phyloP scores from a whole-genome alignment of 148 eudicot genomes.

The Silene latifolia region DNA sequence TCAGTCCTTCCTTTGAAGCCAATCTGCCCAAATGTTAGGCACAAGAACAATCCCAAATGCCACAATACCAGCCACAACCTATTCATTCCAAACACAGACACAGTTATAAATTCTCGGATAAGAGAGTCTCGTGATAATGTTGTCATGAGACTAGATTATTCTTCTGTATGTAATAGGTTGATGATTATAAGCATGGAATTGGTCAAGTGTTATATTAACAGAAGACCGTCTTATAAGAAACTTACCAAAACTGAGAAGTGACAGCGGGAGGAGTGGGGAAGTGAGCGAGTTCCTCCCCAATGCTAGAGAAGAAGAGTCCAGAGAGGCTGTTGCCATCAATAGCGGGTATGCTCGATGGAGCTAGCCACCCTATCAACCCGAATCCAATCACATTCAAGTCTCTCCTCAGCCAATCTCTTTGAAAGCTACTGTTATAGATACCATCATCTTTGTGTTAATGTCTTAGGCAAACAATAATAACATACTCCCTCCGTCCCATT shows the following conservation, averaged over 20 bases:
- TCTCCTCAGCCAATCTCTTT: slow-evolving; percentile 79
- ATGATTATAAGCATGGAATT: no score
- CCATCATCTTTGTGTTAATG: background rate
- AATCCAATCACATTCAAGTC: slow-evolving; percentile 95
- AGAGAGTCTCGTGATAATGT: background rate
- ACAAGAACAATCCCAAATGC: slow-evolving; percentile 81
- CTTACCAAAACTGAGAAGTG: slow-evolving; percentile 82
- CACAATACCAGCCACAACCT: slow-evolving; percentile 94
- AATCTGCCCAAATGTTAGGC: slow-evolving; percentile 95
- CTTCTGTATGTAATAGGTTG: no score
- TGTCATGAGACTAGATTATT: no score
- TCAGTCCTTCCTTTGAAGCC: slow-evolving; percentile 98
- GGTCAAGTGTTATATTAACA: no score
- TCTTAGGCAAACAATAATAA: no score
- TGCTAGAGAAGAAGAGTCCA: slow-evolving; percentile 84
- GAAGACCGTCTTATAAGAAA: background rate
- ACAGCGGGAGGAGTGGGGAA: slow-evolving; percentile 87
- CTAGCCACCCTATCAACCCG: slow-evolving; percentile 93
- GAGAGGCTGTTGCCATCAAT: slow-evolving; percentile 87
- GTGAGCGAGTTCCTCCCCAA: slow-evolving; percentile 79
- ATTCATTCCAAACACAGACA: background rate
- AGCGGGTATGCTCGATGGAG: slow-evolving; percentile 89
- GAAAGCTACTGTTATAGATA: slow-evolving; percentile 39
- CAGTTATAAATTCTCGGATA: no score
- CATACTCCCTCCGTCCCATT: no score